phyloP scores from a whole-genome alignment of 805 yeast species.

The Barnettozyma sucrosica region DNA sequence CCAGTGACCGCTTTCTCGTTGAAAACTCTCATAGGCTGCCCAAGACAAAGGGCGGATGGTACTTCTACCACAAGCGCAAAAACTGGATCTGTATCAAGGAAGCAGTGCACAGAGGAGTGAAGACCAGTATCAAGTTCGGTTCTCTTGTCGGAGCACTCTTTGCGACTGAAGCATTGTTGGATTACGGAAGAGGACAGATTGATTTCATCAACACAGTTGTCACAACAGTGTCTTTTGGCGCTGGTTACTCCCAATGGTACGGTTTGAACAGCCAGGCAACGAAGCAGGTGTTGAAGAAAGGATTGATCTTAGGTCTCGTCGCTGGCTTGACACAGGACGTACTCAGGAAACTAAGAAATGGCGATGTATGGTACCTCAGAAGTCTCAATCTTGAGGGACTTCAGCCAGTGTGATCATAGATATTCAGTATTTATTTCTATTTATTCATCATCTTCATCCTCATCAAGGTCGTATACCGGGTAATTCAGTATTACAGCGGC shows the following conservation, averaged over 20 bases:
- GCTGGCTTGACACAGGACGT: conserved; percentile 66
- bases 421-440: background rate
- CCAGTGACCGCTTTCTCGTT: conserved; percentile 60
- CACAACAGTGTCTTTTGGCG: conserved; percentile 49
- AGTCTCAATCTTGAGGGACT: background rate
- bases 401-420: background rate
- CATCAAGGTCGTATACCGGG: conserved; percentile 77
- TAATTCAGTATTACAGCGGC: conserved; percentile 81
- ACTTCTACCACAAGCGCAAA: conserved; percentile 78
- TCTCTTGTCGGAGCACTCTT: conserved; percentile 45
- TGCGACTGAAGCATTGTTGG: conserved; percentile 57
- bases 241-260: conserved; percentile 41
- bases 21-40: conserved; percentile 84
- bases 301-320: conserved; percentile 50
- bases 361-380: conserved; percentile 53
- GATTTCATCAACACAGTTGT: conserved; percentile 61
- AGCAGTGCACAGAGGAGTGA: conserved; percentile 46
- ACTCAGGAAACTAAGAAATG: conserved; percentile 52
- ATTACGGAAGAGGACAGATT: conserved; percentile 42
- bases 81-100: conserved; percentile 62
- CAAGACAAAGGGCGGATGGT: conserved; percentile 76
- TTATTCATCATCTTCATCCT: conserved; percentile 41
- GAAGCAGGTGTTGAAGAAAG: conserved; percentile 39
- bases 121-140: conserved; percentile 37
- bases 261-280: conserved; percentile 38